These are phyloP conservation scores for Vitis rotundifolia DNA, from an alignment of 164 flowering plant genomes.

Conservation along the genomic window DNA sequence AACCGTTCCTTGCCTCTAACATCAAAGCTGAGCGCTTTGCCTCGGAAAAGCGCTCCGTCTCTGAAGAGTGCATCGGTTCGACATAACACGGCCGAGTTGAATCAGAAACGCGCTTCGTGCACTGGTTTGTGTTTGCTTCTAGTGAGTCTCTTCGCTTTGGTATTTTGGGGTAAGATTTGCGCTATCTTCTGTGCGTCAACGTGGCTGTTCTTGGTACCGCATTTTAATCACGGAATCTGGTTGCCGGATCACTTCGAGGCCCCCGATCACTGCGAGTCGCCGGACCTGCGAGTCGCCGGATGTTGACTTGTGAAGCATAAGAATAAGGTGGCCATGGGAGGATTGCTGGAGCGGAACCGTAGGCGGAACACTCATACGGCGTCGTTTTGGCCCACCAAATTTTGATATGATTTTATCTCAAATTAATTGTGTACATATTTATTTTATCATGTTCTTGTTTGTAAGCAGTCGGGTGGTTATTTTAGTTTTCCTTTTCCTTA, in stretches of 20 bases:
- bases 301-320: slow-evolving; percentile 20
- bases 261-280: no score
- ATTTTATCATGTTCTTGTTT: no score
- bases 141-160: slow-evolving; percentile 26
- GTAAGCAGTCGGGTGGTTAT: no score
- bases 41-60: neutral
- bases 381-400: no score
- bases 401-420: no score
- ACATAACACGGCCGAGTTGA: neutral
- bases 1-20: no score
- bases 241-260: neutral
- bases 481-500: no score
- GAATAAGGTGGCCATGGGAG: slow-evolving; percentile 40
- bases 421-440: no score
- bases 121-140: slow-evolving; percentile 16
- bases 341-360: slow-evolving; percentile 26
- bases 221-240: neutral
- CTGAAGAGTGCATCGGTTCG: neutral
- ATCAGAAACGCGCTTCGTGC: neutral
- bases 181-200: slow-evolving; percentile 37
- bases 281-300: neutral
- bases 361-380: neutral
- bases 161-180: slow-evolving; percentile 35
- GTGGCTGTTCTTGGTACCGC: slow-evolving; percentile 22
- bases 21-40: neutral